phyloP scores from a whole-genome alignment of 2,329 filamentous ascomycete species.

The Clonostachys chloroleuca region DNA sequence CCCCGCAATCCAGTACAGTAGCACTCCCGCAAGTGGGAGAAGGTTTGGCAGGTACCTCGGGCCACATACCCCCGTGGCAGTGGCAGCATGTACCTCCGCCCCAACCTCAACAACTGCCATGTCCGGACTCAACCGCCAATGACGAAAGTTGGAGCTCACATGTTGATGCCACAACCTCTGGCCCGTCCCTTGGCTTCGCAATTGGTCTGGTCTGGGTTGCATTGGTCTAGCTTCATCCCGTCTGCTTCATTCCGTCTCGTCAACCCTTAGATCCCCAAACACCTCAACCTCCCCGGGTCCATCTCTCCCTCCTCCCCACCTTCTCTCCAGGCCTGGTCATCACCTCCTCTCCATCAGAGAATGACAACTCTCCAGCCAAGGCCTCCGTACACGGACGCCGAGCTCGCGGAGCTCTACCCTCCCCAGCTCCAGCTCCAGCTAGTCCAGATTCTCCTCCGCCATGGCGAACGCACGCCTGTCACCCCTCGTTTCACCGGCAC shows the following conservation, averaged over 20 bases:
- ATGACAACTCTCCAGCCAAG: slow-evolving; percentile 81
- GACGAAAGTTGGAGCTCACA: too few species aligned
- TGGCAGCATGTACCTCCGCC: too few species aligned
- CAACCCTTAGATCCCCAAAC: not conserved
- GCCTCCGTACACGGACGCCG: slow-evolving; percentile 72
- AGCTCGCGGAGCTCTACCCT: slow-evolving; percentile 80
- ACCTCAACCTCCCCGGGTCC: not conserved
- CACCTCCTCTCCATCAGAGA: slow-evolving; percentile 3
- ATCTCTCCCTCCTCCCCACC: not conserved
- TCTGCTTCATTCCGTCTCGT: not conserved
- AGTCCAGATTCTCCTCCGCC: slow-evolving; percentile 81
- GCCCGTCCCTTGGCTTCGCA: too few species aligned
- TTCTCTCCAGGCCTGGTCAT: not conserved
- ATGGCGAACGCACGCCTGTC: slow-evolving; percentile 81
- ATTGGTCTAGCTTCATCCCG: too few species aligned
- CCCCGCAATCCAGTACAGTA: too few species aligned
- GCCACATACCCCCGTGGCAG: too few species aligned
- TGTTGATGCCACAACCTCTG: too few species aligned
- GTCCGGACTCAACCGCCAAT: too few species aligned
- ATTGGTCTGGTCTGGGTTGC: too few species aligned
- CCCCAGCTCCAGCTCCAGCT: slow-evolving; percentile 74
- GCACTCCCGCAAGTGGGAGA: too few species aligned
- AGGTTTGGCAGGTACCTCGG: too few species aligned
- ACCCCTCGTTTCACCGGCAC: slow-evolving; percentile 83
- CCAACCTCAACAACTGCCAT: too few species aligned